Base-by-base conservation (phyloP, 257 asterid genomes). In the Solanum acaule region DNA sequence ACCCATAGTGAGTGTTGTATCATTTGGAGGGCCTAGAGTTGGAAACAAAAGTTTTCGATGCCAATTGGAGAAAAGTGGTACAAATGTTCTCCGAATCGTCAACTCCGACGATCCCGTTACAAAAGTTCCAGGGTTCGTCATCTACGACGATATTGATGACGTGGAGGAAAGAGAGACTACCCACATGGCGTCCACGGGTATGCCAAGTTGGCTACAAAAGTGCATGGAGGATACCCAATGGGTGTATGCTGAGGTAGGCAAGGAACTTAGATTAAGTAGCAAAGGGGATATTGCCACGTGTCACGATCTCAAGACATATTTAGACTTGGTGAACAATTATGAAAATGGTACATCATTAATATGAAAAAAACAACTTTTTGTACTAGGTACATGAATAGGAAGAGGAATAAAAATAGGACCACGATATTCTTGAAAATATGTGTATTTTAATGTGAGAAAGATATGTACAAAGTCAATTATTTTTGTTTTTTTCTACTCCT, bases 231-330 rank as follows among this genome's bases (percentile, higher is more conserved):
- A 93, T 3, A 93, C 98, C 65, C 98, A 90, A 52, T 96, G 96
- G 98, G 95, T 92, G 23, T 97, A 97, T 29, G 98, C 99, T 18
- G 98, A 96, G 92, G 89, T 97, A 2, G 99, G 99, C 33, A 91
- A 93, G 35, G 99, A 97, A 92, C 91, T 97, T 0, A 89, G 95
- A 83, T 46, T 97, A 13, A 94, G 96, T 85, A 95, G 98, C 86
- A 91, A 72, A 4, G 93, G 95, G 37, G 89, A 92, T 29, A 94
- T 97, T 0, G 95, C 93, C 81, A 90, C 95, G 27, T 95, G 98
- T 86, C 99, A 97, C 6, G 97, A 96, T 90, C 91, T 96, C 33
- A 94, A 96, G 93, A 96, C 99, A 4, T 97, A 97, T 85, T 89
- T 97, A 1, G 95, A 93, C 25, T 89, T 96, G 85, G 95, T 97